These are phyloP conservation scores for Candida chilensis DNA, from an alignment of 805 yeast genomes.

Conservation along the genomic window DNA sequence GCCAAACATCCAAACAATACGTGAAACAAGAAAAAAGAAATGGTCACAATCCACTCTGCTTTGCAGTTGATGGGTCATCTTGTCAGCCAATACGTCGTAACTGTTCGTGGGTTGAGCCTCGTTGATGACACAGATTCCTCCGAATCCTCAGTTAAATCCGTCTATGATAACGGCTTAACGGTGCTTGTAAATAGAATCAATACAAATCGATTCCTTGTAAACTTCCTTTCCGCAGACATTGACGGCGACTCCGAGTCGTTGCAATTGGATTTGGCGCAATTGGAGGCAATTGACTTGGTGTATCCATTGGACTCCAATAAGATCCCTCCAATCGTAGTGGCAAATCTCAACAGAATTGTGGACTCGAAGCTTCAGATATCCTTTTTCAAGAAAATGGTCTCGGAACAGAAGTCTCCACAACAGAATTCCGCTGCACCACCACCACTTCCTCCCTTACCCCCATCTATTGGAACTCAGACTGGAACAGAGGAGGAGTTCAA, in stretches of 20 bases:
- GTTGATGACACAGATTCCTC: neutral
- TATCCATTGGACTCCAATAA: neutral
- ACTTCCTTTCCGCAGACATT: too few species aligned
- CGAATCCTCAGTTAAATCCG: too few species aligned
- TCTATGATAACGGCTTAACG: too few species aligned
- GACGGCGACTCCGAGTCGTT: too few species aligned
- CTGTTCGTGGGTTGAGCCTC: neutral
- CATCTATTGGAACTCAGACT: constrained; percentile 1
- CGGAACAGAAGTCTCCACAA: neutral
- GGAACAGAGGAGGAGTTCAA: constrained; percentile 2
- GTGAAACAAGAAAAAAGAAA: too few species aligned
- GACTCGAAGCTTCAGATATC: neutral
- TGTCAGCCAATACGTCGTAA: neutral
- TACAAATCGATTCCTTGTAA: too few species aligned
- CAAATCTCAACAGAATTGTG: constrained; percentile 1
- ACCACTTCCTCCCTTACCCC: neutral
- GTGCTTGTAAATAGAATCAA: too few species aligned
- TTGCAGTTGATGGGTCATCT: neutral
- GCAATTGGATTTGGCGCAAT: too few species aligned
- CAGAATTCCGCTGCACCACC: neutral
- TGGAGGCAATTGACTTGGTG: too few species aligned
- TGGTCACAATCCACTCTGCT: constrained; percentile 8
- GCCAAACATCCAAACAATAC: too few species aligned
- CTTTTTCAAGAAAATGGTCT: neutral
- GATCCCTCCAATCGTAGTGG: neutral